phyloP scores from a whole-genome alignment of 2,329 filamentous ascomycete genomes.

The Aschersonia sp. region DNA sequence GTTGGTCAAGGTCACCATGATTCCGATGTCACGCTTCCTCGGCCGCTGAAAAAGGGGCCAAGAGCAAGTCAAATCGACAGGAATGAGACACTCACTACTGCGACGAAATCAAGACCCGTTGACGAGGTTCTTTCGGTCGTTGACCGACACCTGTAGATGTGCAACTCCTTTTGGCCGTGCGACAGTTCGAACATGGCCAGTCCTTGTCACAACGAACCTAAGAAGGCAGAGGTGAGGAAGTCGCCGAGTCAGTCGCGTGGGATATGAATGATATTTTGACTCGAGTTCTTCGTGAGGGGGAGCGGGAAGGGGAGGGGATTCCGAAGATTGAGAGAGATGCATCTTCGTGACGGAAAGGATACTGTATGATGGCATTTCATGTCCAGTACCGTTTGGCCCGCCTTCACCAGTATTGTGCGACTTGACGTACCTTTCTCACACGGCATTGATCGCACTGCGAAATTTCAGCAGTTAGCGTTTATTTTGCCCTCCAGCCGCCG shows the following conservation, averaged over 20 bases:
- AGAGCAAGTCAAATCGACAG: background rate
- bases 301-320: background rate
- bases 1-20: too few species aligned
- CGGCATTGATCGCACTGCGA: conserved; percentile 30
- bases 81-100: conserved; percentile 34
- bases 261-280: too few species aligned
- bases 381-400: too few species aligned
- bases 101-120: conserved; percentile 43
- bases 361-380: too few species aligned
- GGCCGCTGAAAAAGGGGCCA: too few species aligned
- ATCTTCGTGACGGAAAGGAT: too few species aligned
- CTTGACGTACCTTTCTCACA: conserved; percentile 21
- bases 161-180: conserved; percentile 35
- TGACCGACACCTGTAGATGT: conserved; percentile 40
- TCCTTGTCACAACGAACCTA: conserved; percentile 47
- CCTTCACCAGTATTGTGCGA: background rate
- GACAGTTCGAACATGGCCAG: conserved; percentile 42
- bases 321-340: too few species aligned
- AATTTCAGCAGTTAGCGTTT: conserved; percentile 1
- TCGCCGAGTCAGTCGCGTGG: conserved; percentile 2
- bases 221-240: background rate
- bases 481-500: too few species aligned
- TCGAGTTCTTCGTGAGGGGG: background rate
- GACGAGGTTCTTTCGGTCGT: conserved; percentile 37
- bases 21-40: too few species aligned